Conservation (phyloP, 2,329 filamentous ascomycete genomes). For the Pyrenochaeta sp. region DNA sequence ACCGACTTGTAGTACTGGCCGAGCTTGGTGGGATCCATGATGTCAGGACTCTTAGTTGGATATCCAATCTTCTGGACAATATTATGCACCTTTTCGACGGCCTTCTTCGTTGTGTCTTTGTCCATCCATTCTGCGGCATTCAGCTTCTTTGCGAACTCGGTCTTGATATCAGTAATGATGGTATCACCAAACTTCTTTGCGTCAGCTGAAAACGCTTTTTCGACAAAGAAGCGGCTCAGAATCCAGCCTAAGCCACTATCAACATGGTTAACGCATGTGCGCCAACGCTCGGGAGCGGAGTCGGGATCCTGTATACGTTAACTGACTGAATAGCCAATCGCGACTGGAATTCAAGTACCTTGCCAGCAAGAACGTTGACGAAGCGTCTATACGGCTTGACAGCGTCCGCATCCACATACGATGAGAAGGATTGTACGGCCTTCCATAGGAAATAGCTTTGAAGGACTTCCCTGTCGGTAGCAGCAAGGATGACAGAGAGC, state of each 20-base stretch:
- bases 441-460: constrained; percentile 73
- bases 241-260: constrained; percentile 72
- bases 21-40: constrained; percentile 66
- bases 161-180: constrained; percentile 75
- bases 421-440: constrained; percentile 62
- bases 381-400: constrained; percentile 69
- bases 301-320: constrained; percentile 60
- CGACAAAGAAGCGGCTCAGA: constrained; percentile 74
- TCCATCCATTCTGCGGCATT: constrained; percentile 71
- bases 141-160: constrained; percentile 69
- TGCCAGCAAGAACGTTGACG: constrained; percentile 67
- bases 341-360: constrained; percentile 33
- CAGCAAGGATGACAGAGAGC: constrained; percentile 63
- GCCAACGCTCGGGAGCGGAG: constrained; percentile 71
- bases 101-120: constrained; percentile 65
- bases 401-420: constrained; percentile 66
- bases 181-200: constrained; percentile 73
- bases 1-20: constrained; percentile 65
- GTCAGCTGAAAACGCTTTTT: constrained; percentile 71
- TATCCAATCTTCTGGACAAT: constrained; percentile 76
- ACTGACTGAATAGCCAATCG: too few relatives aligned
- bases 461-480: constrained; percentile 64
- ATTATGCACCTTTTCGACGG: constrained; percentile 71
- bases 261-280: constrained; percentile 67
- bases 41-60: constrained; percentile 68